phyloP scores from a whole-genome alignment of 2,329 filamentous ascomycete species.

The Penicillium sp. region DNA sequence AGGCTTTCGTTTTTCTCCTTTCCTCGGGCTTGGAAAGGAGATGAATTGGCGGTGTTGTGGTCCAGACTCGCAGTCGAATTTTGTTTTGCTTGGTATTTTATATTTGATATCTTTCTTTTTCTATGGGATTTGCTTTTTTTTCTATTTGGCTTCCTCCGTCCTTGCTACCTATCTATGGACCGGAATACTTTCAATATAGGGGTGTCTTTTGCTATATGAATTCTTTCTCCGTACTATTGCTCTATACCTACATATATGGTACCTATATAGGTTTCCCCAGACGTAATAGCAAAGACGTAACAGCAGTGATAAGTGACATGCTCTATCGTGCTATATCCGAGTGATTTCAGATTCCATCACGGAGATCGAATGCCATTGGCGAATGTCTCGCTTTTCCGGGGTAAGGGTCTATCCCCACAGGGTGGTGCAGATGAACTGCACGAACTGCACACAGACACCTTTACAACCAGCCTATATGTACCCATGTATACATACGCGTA shows the following conservation, averaged over 20 bases:
- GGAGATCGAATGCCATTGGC: neutral
- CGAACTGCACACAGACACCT: neutral
- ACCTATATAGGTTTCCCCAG: no score
- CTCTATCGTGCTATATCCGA: neutral
- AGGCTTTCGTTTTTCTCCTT: constrained; percentile 1
- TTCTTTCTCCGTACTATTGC: neutral
- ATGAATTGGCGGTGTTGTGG: constrained; percentile 6
- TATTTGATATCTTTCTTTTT: neutral
- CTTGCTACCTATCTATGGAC: neutral
- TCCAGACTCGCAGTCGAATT: constrained; percentile 2
- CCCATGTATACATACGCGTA: no score
- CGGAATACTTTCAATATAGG: neutral
- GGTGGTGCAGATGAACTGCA: neutral
- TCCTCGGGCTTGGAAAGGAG: neutral
- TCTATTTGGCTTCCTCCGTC: neutral
- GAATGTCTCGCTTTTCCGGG: constrained; percentile 1
- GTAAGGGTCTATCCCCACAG: neutral
- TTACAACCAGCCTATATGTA: neutral
- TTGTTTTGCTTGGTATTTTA: neutral
- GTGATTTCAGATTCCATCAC: constrained; percentile 2
- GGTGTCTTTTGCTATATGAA: neutral
- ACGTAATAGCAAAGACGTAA: neutral
- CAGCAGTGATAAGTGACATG: neutral
- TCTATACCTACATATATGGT: no score
- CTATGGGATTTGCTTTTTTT: neutral